Percentiles rank a stretch among this genome's conserved stretches.
These are phyloP conservation scores for Didymella lethalis DNA, from an alignment of 2,329 filamentous ascomycete species.

Conservation along the genomic window DNA sequence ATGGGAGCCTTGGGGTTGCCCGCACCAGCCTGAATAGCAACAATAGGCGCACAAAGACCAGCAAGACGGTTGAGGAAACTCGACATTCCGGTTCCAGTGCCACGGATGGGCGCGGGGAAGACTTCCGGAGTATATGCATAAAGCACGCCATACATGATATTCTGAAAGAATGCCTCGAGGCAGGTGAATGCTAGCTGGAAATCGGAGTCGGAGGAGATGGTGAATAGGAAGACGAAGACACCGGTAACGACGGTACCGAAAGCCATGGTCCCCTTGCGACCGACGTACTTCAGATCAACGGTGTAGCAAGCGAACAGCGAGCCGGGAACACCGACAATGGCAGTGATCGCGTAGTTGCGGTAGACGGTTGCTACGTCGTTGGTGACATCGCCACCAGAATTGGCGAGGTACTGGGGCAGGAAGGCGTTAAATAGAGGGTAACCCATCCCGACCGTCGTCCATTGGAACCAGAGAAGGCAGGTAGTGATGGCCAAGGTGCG, in stretches of 20 bases:
- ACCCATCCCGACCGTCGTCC: constrained; percentile 83
- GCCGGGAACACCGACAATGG: constrained; percentile 77
- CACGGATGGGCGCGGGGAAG: constrained; percentile 75
- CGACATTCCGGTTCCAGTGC: constrained; percentile 75
- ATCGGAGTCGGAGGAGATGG: constrained; percentile 63
- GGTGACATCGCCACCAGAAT: constrained; percentile 53
- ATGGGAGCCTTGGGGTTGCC: constrained; percentile 54
- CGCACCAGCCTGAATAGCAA: constrained; percentile 60
- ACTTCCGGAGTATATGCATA: constrained; percentile 81
- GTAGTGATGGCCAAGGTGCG: constrained; percentile 60
- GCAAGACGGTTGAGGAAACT: constrained; percentile 74
- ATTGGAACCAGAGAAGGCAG: constrained; percentile 74
- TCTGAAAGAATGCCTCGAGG: constrained; percentile 72
- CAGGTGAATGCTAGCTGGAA: constrained; percentile 72
- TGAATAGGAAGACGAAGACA: constrained; percentile 72
- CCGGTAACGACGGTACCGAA: constrained; percentile 72
- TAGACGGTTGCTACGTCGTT: constrained; percentile 61
- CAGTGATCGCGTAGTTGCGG: constrained; percentile 83
- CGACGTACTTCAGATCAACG: constrained; percentile 74
- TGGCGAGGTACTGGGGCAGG: constrained; percentile 82
- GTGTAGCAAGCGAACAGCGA: constrained; percentile 77
- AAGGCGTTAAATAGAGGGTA: constrained; percentile 91
- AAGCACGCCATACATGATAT: constrained; percentile 69
- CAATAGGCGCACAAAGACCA: constrained; percentile 72
- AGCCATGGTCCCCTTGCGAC: constrained; percentile 76